These are phyloP conservation scores for Fusarium torulosum DNA, from an alignment of 2,329 filamentous ascomycete species.

Conservation along the genomic window DNA sequence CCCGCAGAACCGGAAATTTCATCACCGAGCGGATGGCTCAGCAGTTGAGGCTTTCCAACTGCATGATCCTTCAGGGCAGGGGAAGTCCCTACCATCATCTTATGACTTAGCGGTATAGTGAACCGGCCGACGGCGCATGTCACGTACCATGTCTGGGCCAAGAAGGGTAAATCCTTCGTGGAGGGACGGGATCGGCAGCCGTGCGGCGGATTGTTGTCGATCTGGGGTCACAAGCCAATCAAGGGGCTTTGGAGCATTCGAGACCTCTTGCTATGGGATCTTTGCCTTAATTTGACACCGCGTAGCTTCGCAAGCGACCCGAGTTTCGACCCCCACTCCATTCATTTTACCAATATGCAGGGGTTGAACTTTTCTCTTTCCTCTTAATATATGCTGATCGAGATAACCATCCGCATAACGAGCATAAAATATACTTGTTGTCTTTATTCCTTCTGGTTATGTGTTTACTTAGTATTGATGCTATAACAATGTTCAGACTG, in stretches of 20 bases:
- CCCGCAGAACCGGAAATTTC: neutral
- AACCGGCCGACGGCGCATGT: neutral
- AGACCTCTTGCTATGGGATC: neutral
- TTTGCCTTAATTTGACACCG: neutral
- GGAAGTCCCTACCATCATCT: neutral
- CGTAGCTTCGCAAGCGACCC: neutral
- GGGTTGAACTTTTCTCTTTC: neutral
- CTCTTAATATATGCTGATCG: neutral
- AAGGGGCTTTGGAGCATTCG: neutral
- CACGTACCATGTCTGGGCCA: neutral
- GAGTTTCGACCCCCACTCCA: neutral
- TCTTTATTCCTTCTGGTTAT: neutral
- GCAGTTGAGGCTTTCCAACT: neutral
- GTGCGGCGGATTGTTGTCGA: neutral
- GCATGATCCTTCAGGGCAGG: conserved; percentile 6
- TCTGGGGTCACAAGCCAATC: neutral
- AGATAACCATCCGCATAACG: fast-evolving
- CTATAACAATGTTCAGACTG: neutral
- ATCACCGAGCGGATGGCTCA: neutral
- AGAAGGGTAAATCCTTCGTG: conserved; percentile 5
- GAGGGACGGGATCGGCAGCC: conserved; percentile 14
- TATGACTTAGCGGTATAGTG: neutral
- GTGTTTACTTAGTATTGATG: neutral
- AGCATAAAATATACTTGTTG: neutral
- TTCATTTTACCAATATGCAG: neutral